Conservation (phyloP, 2,329 filamentous ascomycete genomes). For the Calonectria honghensis region DNA sequence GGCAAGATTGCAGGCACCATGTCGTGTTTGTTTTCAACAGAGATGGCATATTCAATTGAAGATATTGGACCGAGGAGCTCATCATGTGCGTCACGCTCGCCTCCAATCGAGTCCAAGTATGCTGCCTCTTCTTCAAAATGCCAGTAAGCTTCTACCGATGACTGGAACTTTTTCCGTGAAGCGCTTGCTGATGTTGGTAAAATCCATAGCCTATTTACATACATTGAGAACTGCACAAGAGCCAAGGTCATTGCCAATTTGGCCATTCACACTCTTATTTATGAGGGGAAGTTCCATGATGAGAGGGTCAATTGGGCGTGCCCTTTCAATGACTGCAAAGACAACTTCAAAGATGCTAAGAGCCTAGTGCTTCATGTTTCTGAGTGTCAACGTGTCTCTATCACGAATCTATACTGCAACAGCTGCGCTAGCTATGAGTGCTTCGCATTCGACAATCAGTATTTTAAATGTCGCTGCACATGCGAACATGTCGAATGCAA, state of each 20-base stretch:
- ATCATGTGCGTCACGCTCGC: neutral
- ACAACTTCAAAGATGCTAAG: neutral
- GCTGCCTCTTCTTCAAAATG: neutral
- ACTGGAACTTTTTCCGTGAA: neutral
- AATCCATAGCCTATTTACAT: neutral
- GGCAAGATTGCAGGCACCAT: neutral
- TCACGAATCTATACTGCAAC: conserved; percentile 2
- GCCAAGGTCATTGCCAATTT: neutral
- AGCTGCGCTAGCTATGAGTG: neutral
- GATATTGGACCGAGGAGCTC: neutral
- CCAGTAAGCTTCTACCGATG: neutral
- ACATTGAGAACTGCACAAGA: neutral
- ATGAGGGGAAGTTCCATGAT: neutral
- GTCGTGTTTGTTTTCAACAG: neutral
- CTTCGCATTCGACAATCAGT: neutral
- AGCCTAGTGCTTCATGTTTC: neutral
- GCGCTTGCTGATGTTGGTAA: neutral
- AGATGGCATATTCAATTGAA: neutral
- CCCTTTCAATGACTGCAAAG: conserved; percentile 7
- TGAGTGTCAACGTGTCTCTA: neutral
- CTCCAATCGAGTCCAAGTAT: neutral
- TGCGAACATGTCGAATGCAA: neutral
- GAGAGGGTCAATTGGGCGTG: conserved; percentile 9
- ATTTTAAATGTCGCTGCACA: neutral
- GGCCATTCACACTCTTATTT: neutral